These are phyloP conservation scores for Pseudogymnoascus sp. DNA, from an alignment of 2,329 filamentous ascomycete species.

Conservation along the genomic window DNA sequence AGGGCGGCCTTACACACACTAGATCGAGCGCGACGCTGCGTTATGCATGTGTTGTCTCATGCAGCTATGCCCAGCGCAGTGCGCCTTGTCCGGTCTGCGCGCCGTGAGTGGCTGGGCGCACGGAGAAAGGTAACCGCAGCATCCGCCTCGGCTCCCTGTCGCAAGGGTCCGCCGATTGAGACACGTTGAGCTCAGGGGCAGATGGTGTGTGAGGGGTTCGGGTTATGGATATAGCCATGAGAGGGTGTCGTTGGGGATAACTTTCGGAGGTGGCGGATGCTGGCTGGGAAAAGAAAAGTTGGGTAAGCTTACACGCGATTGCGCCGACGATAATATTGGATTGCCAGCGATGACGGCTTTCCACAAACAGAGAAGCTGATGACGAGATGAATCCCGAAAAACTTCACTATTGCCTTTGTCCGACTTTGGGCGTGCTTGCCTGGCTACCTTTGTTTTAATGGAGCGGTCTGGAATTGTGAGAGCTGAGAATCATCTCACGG, in stretches of 20 bases:
- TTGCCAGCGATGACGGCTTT: background rate
- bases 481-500: background rate
- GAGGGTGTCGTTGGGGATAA: background rate
- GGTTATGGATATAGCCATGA: background rate
- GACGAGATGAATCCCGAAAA: background rate
- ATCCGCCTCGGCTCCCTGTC: background rate
- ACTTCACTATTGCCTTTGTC: background rate
- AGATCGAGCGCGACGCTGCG: background rate
- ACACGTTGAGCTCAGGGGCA: background rate
- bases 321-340: background rate
- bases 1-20: background rate
- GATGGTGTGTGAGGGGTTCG: background rate
- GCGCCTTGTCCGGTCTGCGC: background rate
- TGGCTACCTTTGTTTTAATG: background rate
- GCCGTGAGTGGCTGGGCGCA: background rate
- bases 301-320: background rate
- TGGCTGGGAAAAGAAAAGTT: background rate
- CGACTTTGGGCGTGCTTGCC: background rate
- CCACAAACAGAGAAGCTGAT: background rate
- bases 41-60: slow-evolving; percentile 6
- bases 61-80: background rate
- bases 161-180: background rate
- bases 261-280: background rate
- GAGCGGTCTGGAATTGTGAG: background rate
- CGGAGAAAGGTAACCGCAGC: background rate